A percentile compares a stretch with the other conserved stretches of the same genome.
Evolutionary conservation across 2,329 filamentous ascomycete genomes (phyloP).

Genomic region (Trichoderma breve): DNA sequence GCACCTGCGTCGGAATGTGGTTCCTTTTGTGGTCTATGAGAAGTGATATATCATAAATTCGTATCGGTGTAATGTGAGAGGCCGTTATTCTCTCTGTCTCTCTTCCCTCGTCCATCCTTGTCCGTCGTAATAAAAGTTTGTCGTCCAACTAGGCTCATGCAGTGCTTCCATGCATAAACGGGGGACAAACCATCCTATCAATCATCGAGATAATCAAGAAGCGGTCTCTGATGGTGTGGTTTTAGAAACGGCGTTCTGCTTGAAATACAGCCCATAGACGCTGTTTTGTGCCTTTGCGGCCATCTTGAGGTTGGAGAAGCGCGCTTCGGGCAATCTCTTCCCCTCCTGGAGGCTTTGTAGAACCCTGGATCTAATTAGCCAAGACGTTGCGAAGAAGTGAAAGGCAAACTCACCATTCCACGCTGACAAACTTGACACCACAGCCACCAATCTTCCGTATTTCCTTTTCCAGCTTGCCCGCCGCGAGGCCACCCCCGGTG

Average conservation of each 20-base stretch:
- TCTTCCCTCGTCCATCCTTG: neutral
- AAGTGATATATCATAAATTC: constrained; percentile 13
- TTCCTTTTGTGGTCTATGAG: neutral
- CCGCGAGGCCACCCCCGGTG: constrained; percentile 75
- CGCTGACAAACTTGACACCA: constrained; percentile 73
- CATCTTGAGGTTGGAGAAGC: constrained; percentile 64
- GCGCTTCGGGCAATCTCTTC: constrained; percentile 70
- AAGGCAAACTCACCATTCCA: constrained; percentile 65
- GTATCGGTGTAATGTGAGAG: constrained; percentile 7
- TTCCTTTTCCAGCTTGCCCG: constrained; percentile 78
- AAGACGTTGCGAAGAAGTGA: neutral
- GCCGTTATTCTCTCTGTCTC: neutral
- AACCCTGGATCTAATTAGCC: constrained; percentile 51
- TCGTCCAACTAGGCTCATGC: neutral
- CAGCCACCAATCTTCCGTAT: constrained; percentile 65
- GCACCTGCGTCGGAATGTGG: neutral
- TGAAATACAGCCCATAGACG: constrained; percentile 53
- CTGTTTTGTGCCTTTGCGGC: constrained; percentile 62
- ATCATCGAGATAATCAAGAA: neutral
- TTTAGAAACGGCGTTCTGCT: neutral
- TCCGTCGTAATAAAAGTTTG: neutral
- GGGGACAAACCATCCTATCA: neutral
- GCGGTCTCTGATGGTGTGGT: neutral
- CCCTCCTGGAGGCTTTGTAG: constrained; percentile 79
- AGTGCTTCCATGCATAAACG: neutral